Percentiles rank a stretch among this genome's conserved stretches.
Evolutionary conservation across 495 filamentous ascomycete species (phyloP).

Genomic region (Talaromyces stipitatus): DNA sequence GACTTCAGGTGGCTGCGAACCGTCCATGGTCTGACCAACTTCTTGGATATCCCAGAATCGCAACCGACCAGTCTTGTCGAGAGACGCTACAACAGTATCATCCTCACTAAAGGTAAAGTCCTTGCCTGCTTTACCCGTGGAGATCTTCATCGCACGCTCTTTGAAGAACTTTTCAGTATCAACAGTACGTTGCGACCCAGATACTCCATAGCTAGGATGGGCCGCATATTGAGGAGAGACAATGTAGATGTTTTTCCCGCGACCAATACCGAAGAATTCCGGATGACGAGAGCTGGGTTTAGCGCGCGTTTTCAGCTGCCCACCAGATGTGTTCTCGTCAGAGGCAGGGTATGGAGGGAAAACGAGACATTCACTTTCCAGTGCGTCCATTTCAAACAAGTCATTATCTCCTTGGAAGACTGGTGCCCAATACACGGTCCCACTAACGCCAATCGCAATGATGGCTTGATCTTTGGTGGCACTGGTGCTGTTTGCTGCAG

Average conservation of each 20-base stretch:
- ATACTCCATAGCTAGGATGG: slow-evolving; percentile 58
- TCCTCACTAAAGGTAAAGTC: slow-evolving; percentile 97
- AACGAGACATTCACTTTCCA: slow-evolving; percentile 71
- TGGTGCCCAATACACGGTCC: slow-evolving; percentile 85
- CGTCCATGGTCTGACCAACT: slow-evolving; percentile 48
- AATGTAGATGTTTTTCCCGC: slow-evolving; percentile 91
- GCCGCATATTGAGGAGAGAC: slow-evolving; percentile 75
- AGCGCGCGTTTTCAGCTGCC: slow-evolving; percentile 91
- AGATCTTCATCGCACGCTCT: slow-evolving; percentile 81
- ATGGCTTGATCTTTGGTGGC: slow-evolving; percentile 60
- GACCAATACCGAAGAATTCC: slow-evolving; percentile 88
- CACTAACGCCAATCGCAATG: slow-evolving; percentile 86
- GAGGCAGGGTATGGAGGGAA: slow-evolving; percentile 71
- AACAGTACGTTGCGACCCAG: slow-evolving; percentile 63
- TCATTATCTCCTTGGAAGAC: slow-evolving; percentile 65
- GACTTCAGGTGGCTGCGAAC: slow-evolving; percentile 57
- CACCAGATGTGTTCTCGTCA: slow-evolving; percentile 74
- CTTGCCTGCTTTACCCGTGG: slow-evolving; percentile 95
- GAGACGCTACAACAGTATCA: slow-evolving; percentile 85
- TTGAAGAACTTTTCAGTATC: slow-evolving; percentile 80
- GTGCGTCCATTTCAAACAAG: slow-evolving; percentile 59
- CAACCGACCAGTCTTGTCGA: slow-evolving; percentile 90
- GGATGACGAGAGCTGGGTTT: slow-evolving; percentile 80
- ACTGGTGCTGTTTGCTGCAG: slow-evolving; percentile 34
- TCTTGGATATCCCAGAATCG: slow-evolving; percentile 95